These are phyloP conservation scores for Fusarium sublunatum DNA, from an alignment of 2,329 filamentous ascomycete genomes.

Conservation along the genomic window DNA sequence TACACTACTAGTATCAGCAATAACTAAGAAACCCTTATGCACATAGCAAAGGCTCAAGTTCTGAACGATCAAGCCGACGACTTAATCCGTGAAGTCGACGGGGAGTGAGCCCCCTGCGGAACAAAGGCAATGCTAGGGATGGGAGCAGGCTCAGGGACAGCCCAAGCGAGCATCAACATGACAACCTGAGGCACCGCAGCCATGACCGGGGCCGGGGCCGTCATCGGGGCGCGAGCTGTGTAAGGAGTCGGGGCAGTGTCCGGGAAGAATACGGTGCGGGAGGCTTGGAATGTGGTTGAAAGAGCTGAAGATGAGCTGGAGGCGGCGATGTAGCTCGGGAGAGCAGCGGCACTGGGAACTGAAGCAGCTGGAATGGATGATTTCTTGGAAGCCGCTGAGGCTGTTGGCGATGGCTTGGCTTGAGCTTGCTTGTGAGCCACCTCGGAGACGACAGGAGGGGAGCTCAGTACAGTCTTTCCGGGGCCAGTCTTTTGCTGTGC, in stretches of 20 bases:
- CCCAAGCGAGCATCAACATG: constrained; percentile 16
- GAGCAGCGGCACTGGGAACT: not conserved
- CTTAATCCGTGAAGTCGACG: constrained; percentile 14
- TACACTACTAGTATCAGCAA: not conserved
- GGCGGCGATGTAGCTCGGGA: not conserved
- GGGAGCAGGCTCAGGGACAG: constrained; percentile 22
- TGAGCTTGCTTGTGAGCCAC: not conserved
- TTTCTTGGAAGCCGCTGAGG: not conserved
- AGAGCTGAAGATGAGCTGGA: not conserved
- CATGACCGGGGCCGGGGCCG: constrained; percentile 21
- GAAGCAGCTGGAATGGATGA: not conserved
- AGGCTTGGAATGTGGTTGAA: not conserved
- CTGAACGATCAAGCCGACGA: constrained; percentile 9
- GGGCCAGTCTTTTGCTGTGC: not conserved
- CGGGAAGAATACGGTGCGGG: constrained; percentile 7
- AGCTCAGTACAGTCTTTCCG: not conserved
- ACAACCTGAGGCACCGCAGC: constrained; percentile 23
- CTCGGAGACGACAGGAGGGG: not conserved
- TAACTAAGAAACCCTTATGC: not conserved
- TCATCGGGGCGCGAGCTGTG: constrained; percentile 19
- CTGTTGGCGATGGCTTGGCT: not conserved
- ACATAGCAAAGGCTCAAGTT: not conserved
- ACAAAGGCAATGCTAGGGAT: constrained; percentile 18
- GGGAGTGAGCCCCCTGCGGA: constrained; percentile 13
- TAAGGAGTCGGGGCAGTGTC: constrained; percentile 17